Conservation (phyloP, 2,329 filamentous ascomycete genomes). For the Teratosphaeria destructans region DNA sequence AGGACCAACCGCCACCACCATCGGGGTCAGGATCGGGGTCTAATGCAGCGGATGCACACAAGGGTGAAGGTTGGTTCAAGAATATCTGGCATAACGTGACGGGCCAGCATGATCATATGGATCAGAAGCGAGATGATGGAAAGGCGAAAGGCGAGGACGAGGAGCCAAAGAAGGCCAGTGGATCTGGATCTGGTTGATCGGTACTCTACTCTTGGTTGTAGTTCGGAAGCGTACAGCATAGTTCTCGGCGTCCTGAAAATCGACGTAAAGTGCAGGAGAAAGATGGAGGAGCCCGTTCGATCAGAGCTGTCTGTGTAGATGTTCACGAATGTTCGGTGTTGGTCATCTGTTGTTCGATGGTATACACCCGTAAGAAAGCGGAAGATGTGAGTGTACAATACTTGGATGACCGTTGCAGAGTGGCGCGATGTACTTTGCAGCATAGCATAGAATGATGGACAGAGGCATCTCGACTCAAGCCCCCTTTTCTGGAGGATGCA, state of each 20-base stretch:
- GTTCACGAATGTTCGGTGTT: not conserved
- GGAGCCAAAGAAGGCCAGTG: conserved; percentile 28
- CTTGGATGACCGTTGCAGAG: not conserved
- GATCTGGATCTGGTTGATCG: conserved; percentile 18
- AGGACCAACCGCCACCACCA: conserved; percentile 3
- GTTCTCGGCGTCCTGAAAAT: not conserved
- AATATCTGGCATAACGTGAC: conserved; percentile 87
- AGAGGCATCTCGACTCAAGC: not conserved
- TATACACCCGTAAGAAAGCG: not conserved
- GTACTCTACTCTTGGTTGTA: not conserved
- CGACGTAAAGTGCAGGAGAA: not conserved
- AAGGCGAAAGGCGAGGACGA: conserved; percentile 12
- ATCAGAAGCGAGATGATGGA: conserved; percentile 8
- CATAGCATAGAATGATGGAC: not conserved
- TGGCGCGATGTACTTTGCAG: not conserved
- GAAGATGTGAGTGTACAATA: not conserved
- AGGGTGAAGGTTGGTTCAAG: conserved; percentile 83
- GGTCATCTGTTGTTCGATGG: not conserved
- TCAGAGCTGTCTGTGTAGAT: not conserved
- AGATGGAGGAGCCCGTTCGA: not conserved
- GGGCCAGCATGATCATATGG: conserved; percentile 46
- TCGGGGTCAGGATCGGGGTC: not conserved
- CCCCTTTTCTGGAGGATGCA: not conserved
- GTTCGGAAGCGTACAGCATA: not conserved
- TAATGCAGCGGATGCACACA: conserved; percentile 43